Base-by-base conservation (phyloP, 345 rosid species). In the Brassica carinata region DNA sequence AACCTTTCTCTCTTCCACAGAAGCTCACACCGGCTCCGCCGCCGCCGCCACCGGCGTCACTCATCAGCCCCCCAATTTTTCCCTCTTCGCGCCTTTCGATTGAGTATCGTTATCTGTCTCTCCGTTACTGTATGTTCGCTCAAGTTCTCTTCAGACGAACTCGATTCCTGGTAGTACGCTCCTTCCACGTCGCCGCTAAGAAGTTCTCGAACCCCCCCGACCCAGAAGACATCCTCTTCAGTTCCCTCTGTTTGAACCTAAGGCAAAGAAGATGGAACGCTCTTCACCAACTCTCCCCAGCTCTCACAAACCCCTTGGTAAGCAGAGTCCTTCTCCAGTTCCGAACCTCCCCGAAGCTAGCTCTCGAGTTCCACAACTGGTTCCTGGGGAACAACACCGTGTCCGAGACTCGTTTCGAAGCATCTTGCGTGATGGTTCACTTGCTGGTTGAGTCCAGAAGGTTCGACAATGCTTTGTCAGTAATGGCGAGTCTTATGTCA, bases 221-320 rank as follows among this genome's bases (percentile, higher is more conserved):
- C 33, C 53, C 84, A 4, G 92, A 88, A 66, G 87, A 90, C 26
- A 81, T 90, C 73, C 77, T 89, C 45, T 83, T 89, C 51, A 79
- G 73, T 64, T 86, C 94, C 68, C 18, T 89, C 61, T 89, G 91
- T 82, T 82, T 85, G 68, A 86, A 89, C 78, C 83, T 89, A 59
- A 88, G 73, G 69, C 90, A 85, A n/a, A 88, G 84, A 84, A 86
- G 79, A 90, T 92, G 94, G 93, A 87, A 84, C 40, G 36, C 81
- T 65, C 79, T 89, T 86, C 89, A 85, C 23, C 75, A 82, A 29
- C 62, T 88, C 74, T 76, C 78, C 27, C 78, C 86, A 62, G 84
- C 40, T 80, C 80, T 88, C 36, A 86, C 92, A 11, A 82, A 64
- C 81, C 79, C 87, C 0, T 76, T 89, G 36, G 80, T 85, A 36